Evolutionary conservation across 768 basidiomycete species (phyloP).

Genomic region (Coprinopsis marcescibilis): DNA sequence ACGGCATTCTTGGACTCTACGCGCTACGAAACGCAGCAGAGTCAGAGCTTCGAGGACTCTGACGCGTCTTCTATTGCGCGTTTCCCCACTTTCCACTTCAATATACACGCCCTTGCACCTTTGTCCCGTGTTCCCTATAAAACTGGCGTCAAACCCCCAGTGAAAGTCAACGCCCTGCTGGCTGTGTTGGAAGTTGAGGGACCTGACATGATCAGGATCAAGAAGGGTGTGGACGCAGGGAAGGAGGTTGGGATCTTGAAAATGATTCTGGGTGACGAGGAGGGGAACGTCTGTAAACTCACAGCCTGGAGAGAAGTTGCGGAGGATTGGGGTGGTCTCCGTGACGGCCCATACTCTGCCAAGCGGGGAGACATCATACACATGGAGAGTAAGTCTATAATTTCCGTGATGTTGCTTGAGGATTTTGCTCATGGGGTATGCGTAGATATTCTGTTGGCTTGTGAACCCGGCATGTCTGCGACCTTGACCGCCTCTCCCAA

Average conservation of each 20-base stretch:
- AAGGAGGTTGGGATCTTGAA: constrained; percentile 63
- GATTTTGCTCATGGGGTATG: not conserved
- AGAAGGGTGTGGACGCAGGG: constrained; percentile 66
- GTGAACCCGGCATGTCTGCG: constrained; percentile 38
- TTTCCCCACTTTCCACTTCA: constrained; percentile 75
- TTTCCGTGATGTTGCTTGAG: not conserved
- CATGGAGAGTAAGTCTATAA: constrained; percentile 51
- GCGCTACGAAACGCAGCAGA: constrained; percentile 17
- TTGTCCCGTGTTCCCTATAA: constrained; percentile 34
- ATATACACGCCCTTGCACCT: constrained; percentile 50
- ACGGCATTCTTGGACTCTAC: constrained; percentile 4
- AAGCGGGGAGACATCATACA: constrained; percentile 71
- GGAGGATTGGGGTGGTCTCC: constrained; percentile 57
- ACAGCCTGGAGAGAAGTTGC: constrained; percentile 78
- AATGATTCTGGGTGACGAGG: constrained; percentile 70
- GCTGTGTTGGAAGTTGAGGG: constrained; percentile 75
- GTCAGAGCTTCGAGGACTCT: constrained; percentile 49
- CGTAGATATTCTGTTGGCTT: constrained; percentile 48
- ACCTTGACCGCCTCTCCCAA: constrained; percentile 65
- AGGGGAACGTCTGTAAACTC: constrained; percentile 60
- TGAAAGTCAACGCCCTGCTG: constrained; percentile 54
- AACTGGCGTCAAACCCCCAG: constrained; percentile 28
- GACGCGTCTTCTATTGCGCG: constrained; percentile 65
- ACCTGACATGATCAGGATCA: constrained; percentile 60
- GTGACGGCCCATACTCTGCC: constrained; percentile 33